Base-by-base conservation (phyloP, 768 basidiomycete species). In the Termitomyces titanicus region DNA sequence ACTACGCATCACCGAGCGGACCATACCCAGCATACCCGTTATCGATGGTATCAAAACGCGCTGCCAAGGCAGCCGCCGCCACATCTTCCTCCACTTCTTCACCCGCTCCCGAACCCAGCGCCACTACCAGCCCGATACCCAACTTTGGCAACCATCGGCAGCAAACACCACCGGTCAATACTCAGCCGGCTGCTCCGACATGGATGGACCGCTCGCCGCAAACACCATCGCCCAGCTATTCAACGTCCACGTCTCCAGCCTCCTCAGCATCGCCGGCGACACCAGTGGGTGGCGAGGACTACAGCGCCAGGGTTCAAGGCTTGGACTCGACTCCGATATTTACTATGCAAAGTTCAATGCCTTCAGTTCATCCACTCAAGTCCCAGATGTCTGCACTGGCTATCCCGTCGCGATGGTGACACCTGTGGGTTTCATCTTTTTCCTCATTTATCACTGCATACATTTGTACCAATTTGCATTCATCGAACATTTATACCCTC, bases 381-480 rank as follows among this genome's bases (percentile, higher is more conserved):
- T 64, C 67, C 6, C 82, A 84, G 66, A 85, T 85, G 77, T 88
- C 85, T 42, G 84, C 86, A 0, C 79, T 81, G 57, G 86, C 86
- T 11, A 71, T 79, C 1, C 82, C 84, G 0, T 74, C 84, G 1
- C 73, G 75, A 18, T 88, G 86, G 86, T 88, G 77, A 75, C 64
- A 45, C 59, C 61, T 57, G 46, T 64, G 64, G 54, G 45, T 50
- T 43, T 50, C 52, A 33, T 58, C 50, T 69, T 61, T 55, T 60
- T 52, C 53, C 58, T 49, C 54, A 61, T 62, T 60, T 22, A 55
- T 47, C 5, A 27, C 54, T 46, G 53, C 66, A 61, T 51, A 53
- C 47, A 58, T 34, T 40, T 63, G 60, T 60, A 59, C 35, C 31
- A 47, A 48, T 39, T 46, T n/a, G 33, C 55, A 56, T 29, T 10